Evolutionary conservation across 1,284 basidiomycete species (phyloP).

Genomic region (Apiotrichum siamense): DNA sequence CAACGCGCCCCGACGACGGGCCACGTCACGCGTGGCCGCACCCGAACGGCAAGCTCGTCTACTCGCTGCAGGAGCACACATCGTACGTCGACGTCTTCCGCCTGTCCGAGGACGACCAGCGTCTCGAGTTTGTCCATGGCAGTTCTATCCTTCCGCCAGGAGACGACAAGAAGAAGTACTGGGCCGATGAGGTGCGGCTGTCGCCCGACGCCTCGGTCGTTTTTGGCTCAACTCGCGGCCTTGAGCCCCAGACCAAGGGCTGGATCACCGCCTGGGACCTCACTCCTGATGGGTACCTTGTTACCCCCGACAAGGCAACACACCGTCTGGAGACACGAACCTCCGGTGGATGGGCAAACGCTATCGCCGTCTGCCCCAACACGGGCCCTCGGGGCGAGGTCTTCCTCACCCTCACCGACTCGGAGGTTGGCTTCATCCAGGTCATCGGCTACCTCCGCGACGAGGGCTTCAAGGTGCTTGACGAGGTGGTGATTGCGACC

Average conservation of each 20-base stretch:
- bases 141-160: conserved; percentile 16
- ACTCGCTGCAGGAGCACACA: conserved; percentile 33
- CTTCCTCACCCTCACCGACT: conserved; percentile 43
- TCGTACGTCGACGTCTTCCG: conserved; percentile 22
- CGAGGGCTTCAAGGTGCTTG: conserved; percentile 22
- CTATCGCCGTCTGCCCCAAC: conserved; percentile 41
- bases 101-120: conserved; percentile 6
- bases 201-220: conserved; percentile 33
- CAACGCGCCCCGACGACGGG: conserved; percentile 42
- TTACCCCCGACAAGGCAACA: conserved; percentile 1
- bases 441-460: conserved; percentile 32
- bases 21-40: conserved; percentile 48
- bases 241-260: conserved; percentile 35
- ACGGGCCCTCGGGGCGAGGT: conserved; percentile 19
- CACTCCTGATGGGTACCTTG: conserved; percentile 17
- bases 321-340: conserved; percentile 40
- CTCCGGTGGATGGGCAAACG: conserved; percentile 48
- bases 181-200: conserved; percentile 46
- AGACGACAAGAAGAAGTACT: conserved; percentile 16
- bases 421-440: conserved; percentile 41
- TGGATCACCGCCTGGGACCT: conserved; percentile 43
- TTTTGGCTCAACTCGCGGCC: conserved; percentile 45
- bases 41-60: conserved; percentile 43
- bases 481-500: conserved; percentile 9
- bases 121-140: conserved; percentile 19